These are phyloP conservation scores for Dalechampia spathulata DNA, from an alignment of 441 rosid genomes.

Conservation along the genomic window DNA sequence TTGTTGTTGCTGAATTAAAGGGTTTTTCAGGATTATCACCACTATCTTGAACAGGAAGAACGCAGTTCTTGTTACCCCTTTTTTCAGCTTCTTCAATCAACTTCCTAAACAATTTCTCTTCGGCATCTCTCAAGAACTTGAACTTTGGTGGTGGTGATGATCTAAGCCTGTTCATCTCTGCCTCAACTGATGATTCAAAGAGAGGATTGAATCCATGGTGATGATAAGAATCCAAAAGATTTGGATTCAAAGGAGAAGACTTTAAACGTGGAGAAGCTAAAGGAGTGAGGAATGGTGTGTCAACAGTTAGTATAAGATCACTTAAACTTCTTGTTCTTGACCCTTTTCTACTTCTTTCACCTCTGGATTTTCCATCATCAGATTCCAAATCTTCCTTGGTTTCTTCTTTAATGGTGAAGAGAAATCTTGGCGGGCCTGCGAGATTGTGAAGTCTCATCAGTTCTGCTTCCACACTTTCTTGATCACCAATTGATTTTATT, in stretches of 20 bases:
- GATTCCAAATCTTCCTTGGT: slow-evolving; percentile 91
- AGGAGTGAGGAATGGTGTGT: slow-evolving; percentile 52
- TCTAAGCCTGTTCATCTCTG: slow-evolving; percentile 38
- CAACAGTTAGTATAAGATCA: slow-evolving; percentile 39
- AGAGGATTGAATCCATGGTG: slow-evolving; percentile 74
- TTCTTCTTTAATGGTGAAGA: slow-evolving; percentile 93
- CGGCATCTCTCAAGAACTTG: slow-evolving; percentile 91
- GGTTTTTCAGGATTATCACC: slow-evolving; percentile 8
- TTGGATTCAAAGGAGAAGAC: slow-evolving; percentile 19
- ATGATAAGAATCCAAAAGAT: slow-evolving; percentile 26
- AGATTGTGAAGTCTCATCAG: slow-evolving; percentile 86
- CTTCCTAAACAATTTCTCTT: slow-evolving; percentile 60
- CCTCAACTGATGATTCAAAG: slow-evolving; percentile 58
- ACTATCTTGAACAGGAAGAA: slow-evolving; percentile 23
- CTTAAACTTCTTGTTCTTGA: slow-evolving; percentile 76
- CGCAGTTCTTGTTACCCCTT: slow-evolving; percentile 13
- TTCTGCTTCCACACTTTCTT: slow-evolving; percentile 62
- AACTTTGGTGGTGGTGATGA: slow-evolving; percentile 89
- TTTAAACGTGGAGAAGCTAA: slow-evolving; percentile 55
- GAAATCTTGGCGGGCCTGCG: slow-evolving; percentile 74
- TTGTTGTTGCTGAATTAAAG: slow-evolving; percentile 8
- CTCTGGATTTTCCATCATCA: slow-evolving; percentile 67
- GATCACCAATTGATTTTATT: slow-evolving; percentile 33
- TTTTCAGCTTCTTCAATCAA: slow-evolving; percentile 53
- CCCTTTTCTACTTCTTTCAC: slow-evolving; percentile 45